phyloP scores from a whole-genome alignment of 192 early-diverging fungal genomes.

The Backusella australiensis region DNA sequence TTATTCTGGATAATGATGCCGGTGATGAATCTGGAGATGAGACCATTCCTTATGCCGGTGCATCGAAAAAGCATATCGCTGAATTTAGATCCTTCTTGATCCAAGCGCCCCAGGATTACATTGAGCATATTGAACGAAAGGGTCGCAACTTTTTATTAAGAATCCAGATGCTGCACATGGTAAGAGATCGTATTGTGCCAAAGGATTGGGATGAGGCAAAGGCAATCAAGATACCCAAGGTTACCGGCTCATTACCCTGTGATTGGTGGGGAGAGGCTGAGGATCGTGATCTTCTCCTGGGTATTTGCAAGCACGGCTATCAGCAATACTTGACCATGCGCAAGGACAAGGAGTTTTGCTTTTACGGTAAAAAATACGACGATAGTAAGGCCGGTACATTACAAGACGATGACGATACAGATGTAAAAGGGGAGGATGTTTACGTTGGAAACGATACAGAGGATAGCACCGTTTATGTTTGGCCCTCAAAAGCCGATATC shows the following conservation, averaged over 20 bases:
- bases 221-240: constrained; percentile 61
- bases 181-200: constrained; percentile 70
- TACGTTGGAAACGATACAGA: constrained; percentile 21
- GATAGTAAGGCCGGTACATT: constrained; percentile 36
- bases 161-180: constrained; percentile 72
- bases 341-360: constrained; percentile 54
- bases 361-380: constrained; percentile 50
- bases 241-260: constrained; percentile 57
- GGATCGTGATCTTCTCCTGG: constrained; percentile 76
- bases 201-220: constrained; percentile 58
- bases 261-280: constrained; percentile 74
- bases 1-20: constrained; percentile 40
- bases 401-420: constrained; percentile 28
- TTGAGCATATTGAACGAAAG: constrained; percentile 73
- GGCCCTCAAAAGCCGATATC: constrained; percentile 62
- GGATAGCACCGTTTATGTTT: constrained; percentile 40
- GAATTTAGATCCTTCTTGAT: constrained; percentile 69
- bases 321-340: constrained; percentile 48
- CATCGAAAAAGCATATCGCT: constrained; percentile 61
- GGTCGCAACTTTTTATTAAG: constrained; percentile 66
- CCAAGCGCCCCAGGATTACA: constrained; percentile 71
- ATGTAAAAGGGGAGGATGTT: constrained; percentile 9
- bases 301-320: constrained; percentile 82
- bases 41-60: constrained; percentile 60
- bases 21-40: constrained; percentile 37